Evolutionary conservation across 2,329 filamentous ascomycete species (phyloP).

Genomic region (Colletotrichum trifolii): DNA sequence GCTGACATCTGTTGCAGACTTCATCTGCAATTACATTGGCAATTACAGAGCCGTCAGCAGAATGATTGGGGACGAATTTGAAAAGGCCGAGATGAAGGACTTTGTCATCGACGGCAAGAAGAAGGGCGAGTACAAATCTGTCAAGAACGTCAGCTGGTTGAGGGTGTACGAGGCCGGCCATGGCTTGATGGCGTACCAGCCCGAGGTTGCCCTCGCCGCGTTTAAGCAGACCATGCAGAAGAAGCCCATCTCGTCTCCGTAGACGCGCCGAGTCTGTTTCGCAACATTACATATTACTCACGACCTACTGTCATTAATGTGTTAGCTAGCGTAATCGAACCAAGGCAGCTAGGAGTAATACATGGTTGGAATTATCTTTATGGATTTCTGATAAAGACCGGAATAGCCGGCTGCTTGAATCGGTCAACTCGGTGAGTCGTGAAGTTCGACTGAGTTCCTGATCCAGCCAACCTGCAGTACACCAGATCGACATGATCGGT

Average conservation of each 20-base stretch:
- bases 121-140: constrained; percentile 61
- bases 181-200: constrained; percentile 42
- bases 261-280: neutral
- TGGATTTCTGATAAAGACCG: no score
- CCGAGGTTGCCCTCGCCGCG: constrained; percentile 43
- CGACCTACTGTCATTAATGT: neutral
- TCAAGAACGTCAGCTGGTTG: constrained; percentile 61
- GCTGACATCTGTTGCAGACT: constrained; percentile 50
- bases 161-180: constrained; percentile 59
- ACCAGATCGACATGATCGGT: no score
- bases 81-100: constrained; percentile 37
- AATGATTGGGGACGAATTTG: constrained; percentile 55
- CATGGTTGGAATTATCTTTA: no score
- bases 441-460: no score
- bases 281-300: neutral
- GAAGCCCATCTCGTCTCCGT: constrained; percentile 50
- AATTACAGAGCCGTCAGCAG: constrained; percentile 39
- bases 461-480: no score
- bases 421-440: no score
- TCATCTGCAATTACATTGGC: constrained; percentile 69
- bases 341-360: no score
- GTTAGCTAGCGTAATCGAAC: no score
- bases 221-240: constrained; percentile 64
- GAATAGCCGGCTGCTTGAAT: no score
- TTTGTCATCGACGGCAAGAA: constrained; percentile 62